phyloP scores from a whole-genome alignment of 2,329 filamentous ascomycete genomes.

The Ascochyta pisi region DNA sequence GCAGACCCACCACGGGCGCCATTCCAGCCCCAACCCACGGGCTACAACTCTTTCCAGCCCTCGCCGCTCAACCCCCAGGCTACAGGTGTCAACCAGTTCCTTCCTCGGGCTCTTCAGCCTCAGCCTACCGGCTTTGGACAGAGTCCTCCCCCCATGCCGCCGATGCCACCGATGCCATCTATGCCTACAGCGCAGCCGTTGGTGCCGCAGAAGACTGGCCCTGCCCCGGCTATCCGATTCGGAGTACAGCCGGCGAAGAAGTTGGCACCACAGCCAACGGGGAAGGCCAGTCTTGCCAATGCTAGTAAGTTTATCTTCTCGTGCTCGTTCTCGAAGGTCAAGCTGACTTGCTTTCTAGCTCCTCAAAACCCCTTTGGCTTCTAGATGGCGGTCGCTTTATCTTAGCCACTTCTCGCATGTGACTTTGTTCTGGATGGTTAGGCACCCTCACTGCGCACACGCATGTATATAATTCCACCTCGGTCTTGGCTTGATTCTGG shows the following conservation, averaged over 20 bases:
- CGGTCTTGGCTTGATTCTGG: conserved; percentile 2
- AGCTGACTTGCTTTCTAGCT: conserved; percentile 56
- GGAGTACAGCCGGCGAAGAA: conserved; percentile 79
- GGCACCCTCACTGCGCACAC: conserved; percentile 8
- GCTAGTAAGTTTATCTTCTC: conserved; percentile 77
- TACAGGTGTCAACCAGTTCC: conserved; percentile 60
- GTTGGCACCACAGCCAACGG: conserved; percentile 84
- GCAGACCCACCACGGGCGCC: conserved; percentile 61
- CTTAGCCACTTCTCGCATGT: neutral
- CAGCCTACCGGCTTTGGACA: conserved; percentile 62
- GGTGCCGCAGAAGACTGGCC: conserved; percentile 80
- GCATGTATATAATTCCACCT: conserved; percentile 26
- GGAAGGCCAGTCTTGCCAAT: conserved; percentile 89
- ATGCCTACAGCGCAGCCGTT: conserved; percentile 68
- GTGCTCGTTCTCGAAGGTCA: neutral
- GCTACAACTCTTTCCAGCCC: conserved; percentile 45
- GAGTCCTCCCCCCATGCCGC: conserved; percentile 64
- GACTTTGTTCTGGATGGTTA: neutral
- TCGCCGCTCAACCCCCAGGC: conserved; percentile 58
- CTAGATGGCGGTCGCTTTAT: conserved; percentile 43
- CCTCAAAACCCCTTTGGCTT: conserved; percentile 76
- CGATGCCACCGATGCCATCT: conserved; percentile 62
- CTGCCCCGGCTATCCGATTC: conserved; percentile 86
- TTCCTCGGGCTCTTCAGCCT: conserved; percentile 59
- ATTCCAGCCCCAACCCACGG: conserved; percentile 52